A percentile compares a stretch with the other conserved stretches of the same genome.
Evolutionary conservation across 441 rosid species (phyloP).

Genomic region (Adansonia grandidieri): DNA sequence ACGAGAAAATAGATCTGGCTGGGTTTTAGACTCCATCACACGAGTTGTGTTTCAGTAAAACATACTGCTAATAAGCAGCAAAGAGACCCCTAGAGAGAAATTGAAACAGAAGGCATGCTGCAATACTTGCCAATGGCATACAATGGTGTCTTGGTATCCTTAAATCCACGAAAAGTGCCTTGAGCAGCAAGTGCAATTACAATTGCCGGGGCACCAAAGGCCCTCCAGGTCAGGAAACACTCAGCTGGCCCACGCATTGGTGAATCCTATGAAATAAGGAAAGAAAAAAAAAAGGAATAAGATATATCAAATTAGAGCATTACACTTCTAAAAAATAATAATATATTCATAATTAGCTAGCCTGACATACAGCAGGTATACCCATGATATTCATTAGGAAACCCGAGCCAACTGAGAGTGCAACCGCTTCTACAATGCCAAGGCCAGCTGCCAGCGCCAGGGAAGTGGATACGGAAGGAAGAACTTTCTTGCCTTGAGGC

Average conservation of each 20-base stretch:
- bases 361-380: conserved; percentile 78
- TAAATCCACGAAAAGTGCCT: conserved; percentile 95
- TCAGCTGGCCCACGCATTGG: conserved; percentile 89
- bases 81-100: not conserved
- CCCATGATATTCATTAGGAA: conserved; percentile 90
- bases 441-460: conserved; percentile 78
- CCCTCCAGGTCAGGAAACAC: conserved; percentile 72
- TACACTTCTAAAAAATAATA: not conserved
- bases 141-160: conserved; percentile 88
- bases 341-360: conserved; percentile 29
- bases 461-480: conserved; percentile 82
- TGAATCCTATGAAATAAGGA: conserved; percentile 63
- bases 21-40: conserved; percentile 5
- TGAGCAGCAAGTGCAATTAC: conserved; percentile 95
- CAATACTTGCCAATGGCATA: conserved; percentile 89
- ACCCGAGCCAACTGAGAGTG: conserved; percentile 71
- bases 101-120: conserved; percentile 26
- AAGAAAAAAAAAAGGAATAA: not conserved
- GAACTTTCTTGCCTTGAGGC: conserved; percentile 49
- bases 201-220: conserved; percentile 93
- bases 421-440: conserved; percentile 81
- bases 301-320: conserved; percentile 16
- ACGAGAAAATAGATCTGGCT: not conserved
- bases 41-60: not conserved
- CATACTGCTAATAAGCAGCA: conserved; percentile 9